Conservation (phyloP, 2,329 filamentous ascomycete genomes). For the Clarireedia monteithiana region DNA sequence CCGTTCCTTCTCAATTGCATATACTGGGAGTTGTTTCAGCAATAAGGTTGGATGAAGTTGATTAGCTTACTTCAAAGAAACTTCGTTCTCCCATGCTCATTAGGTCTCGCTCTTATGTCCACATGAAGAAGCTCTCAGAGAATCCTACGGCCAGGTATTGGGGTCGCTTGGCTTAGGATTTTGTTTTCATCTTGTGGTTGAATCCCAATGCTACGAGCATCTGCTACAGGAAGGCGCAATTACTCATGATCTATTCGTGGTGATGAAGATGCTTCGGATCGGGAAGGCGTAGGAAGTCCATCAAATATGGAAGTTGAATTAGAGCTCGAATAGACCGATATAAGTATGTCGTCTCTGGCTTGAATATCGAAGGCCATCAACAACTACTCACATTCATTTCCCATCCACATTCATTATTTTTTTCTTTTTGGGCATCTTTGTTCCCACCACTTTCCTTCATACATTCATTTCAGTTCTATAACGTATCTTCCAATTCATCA, state of each 20-base stretch:
- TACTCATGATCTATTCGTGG: slow-evolving; percentile 5
- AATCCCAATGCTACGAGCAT: background rate
- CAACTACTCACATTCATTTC: slow-evolving; percentile 10
- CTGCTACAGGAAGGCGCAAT: slow-evolving; percentile 1
- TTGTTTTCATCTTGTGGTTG: background rate
- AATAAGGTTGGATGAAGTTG: background rate
- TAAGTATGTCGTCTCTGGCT: background rate
- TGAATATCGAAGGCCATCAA: background rate
- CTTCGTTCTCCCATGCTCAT: background rate
- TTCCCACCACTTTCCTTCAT: slow-evolving; percentile 9
- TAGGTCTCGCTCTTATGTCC: background rate
- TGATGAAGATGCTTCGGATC: background rate
- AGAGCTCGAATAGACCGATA: background rate
- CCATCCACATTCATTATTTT: slow-evolving; percentile 5
- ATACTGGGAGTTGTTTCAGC: background rate
- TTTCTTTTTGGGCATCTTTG: slow-evolving; percentile 3
- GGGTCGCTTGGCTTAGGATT: slow-evolving; percentile 5
- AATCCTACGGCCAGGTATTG: background rate
- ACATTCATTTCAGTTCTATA: background rate
- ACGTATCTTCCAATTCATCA: slow-evolving; percentile 5
- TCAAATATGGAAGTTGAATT: background rate
- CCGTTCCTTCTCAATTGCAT: background rate
- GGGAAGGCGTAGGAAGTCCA: background rate
- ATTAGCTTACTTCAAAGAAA: background rate
- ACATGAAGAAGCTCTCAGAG: background rate